Conservation (phyloP, 2,329 filamentous ascomycete genomes). For the Diaporthe citri region DNA sequence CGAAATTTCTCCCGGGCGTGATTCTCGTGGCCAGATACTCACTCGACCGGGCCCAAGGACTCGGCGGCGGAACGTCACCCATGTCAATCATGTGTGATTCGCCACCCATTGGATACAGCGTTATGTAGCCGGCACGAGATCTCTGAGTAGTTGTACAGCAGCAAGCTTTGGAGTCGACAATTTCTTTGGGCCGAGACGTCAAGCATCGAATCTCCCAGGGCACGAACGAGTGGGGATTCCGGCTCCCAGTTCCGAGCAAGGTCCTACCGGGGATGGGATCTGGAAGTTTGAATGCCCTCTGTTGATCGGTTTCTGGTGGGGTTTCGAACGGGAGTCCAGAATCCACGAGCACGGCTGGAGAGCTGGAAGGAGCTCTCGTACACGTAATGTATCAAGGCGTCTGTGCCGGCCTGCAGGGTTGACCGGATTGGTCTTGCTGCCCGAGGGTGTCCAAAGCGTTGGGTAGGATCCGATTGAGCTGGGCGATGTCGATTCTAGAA, state of each 20-base stretch:
- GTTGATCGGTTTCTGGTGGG: neutral
- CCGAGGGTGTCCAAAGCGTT: slow-evolving; percentile 1
- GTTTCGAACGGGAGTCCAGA: neutral
- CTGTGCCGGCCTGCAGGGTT: slow-evolving; percentile 16
- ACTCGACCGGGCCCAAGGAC: slow-evolving; percentile 17
- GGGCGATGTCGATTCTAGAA: slow-evolving; percentile 9
- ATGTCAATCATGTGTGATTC: neutral
- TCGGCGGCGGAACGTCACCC: slow-evolving; percentile 8
- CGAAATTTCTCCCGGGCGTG: neutral
- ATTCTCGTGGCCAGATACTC: neutral
- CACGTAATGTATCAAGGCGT: slow-evolving; percentile 2
- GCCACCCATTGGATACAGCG: neutral
- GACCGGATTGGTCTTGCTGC: slow-evolving; percentile 16
- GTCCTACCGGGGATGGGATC: neutral
- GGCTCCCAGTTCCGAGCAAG: neutral
- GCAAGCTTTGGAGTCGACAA: neutral
- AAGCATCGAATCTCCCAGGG: neutral
- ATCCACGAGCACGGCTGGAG: neutral
- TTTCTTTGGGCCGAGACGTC: slow-evolving; percentile 4
- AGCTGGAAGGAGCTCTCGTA: slow-evolving; percentile 6
- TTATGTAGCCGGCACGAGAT: neutral
- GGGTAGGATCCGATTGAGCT: slow-evolving; percentile 1
- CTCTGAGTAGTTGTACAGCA: neutral
- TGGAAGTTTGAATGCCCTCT: neutral
- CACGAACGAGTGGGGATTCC: neutral